phyloP scores from a whole-genome alignment of 331 rosid species.

The Arachis monticola region DNA sequence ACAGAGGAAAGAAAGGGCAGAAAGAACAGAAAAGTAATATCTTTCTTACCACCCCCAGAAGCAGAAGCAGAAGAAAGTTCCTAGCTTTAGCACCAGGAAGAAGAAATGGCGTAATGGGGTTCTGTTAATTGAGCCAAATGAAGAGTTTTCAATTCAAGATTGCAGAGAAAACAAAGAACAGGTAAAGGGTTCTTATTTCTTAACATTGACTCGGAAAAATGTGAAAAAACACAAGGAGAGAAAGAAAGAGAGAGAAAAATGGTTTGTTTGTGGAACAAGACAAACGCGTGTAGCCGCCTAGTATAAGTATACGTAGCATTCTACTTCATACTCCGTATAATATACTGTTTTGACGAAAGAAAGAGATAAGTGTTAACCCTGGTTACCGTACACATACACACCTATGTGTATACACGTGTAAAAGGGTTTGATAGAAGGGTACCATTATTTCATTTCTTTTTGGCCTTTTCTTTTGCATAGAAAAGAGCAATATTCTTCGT shows the following conservation, averaged over 20 bases:
- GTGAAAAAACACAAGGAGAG: background rate
- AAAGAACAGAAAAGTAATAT: conserved; percentile 10
- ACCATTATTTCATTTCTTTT: background rate
- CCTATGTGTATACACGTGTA: background rate
- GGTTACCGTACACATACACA: conserved; percentile 21
- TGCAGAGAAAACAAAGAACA: conserved; percentile 20
- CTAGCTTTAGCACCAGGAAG: conserved; percentile 21
- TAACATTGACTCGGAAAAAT: conserved; percentile 41
- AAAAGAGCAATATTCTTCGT: background rate
- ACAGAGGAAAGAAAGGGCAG: background rate
- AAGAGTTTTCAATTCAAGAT: conserved; percentile 24
- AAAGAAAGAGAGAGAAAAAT: background rate
- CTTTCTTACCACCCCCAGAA: conserved; percentile 49
- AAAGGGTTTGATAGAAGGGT: no score
- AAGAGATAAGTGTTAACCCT: background rate
- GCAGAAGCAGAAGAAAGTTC: conserved; percentile 32
- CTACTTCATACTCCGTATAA: conserved; percentile 5
- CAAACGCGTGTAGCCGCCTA: conserved; percentile 41
- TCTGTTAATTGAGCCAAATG: background rate
- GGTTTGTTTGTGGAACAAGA: conserved; percentile 21
- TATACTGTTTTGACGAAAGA: background rate
- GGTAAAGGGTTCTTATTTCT: conserved; percentile 21
- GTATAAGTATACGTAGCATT: background rate
- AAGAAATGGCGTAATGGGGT: conserved; percentile 11
- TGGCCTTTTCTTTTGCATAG: background rate